Base-by-base conservation (phyloP, 495 filamentous ascomycete species). In the Annulohypoxylon nitens region DNA sequence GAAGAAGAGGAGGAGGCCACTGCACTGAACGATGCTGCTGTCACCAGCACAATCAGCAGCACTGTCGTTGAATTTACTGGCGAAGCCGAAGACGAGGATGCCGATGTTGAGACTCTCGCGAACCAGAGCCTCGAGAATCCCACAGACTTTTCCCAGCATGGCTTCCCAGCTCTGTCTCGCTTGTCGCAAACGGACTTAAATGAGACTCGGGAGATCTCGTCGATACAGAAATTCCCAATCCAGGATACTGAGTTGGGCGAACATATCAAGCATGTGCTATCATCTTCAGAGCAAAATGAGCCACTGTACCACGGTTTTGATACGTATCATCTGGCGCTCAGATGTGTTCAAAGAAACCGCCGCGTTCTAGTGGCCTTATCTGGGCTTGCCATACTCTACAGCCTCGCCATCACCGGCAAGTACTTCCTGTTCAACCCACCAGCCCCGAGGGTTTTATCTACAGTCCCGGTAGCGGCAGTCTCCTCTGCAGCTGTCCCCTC, bases 1-100 rank as follows among this genome's bases (percentile, higher is more conserved):
- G 80, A 81, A 11, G 81, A 81, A 7, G 79, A 76, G 9, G 79
- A 84, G 30, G 83, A 84, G 34, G 61, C 36, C 2, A 70, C 62
- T n/a, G 64, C 50, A n/a, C 30, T 75, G 18, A 53, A 74, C 30
- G 67, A 73, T 16, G 64, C 64, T 3, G 45, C 54, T 20, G 67
- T 37, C 20, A 67, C 71, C 16, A 72, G 76, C 64, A 74, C 75
- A 20, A 70, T 76, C 20, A 70, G 76, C 64, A 74, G 75, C 41
- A 72, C 69, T 14, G 53, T 82, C 43, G 76, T 79, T 26, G 70
- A 78, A 18, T 59, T 76, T 37, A 59, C 66, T 11, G 74, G 77
- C n/a, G 62, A 76, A 30, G 55, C 78, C 33, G 76, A 79, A 37
- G 72, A 79, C 11, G 60, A 79, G 9, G 66, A 78, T 50, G 80